These are phyloP conservation scores for Aspergillus saccharolyticus DNA, from an alignment of 495 filamentous ascomycete genomes.

Conservation along the genomic window DNA sequence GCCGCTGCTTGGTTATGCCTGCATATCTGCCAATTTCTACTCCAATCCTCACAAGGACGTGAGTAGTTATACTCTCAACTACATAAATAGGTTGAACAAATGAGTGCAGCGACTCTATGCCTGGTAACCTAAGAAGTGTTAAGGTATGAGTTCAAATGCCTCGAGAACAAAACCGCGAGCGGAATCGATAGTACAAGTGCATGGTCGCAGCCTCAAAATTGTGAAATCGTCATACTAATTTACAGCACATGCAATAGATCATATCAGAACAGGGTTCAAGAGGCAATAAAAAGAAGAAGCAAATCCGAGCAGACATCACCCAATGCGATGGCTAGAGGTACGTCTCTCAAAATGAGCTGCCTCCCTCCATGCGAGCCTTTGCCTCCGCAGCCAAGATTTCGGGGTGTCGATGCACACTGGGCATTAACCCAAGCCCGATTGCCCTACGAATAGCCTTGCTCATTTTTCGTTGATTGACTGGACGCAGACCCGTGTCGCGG, in stretches of 20 bases:
- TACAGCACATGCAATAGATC: not conserved
- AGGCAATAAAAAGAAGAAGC: not conserved
- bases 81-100: too few species aligned
- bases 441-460: slow-evolving; percentile 86
- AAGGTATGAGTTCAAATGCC: too few species aligned
- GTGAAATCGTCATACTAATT: not conserved
- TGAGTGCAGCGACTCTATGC: too few species aligned
- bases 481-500: slow-evolving; percentile 69
- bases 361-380: slow-evolving; percentile 24
- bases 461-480: slow-evolving; percentile 86
- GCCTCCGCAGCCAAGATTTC: slow-evolving; percentile 60
- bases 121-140: too few species aligned
- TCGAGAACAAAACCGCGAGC: too few species aligned
- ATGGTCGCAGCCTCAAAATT: not conserved
- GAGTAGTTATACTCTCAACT: too few species aligned
- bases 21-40: too few species aligned
- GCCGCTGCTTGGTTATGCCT: not conserved
- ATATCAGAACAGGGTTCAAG: not conserved
- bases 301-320: not conserved
- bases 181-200: too few species aligned
- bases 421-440: slow-evolving; percentile 86
- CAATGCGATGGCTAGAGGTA: not conserved
- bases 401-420: slow-evolving; percentile 88
- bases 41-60: too few species aligned
- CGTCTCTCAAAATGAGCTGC: slow-evolving; percentile 8